Percentiles rank a stretch among this genome's conserved stretches.
phyloP scores from a whole-genome alignment of 2,329 filamentous ascomycete genomes.

The Blastomyces parvus region DNA sequence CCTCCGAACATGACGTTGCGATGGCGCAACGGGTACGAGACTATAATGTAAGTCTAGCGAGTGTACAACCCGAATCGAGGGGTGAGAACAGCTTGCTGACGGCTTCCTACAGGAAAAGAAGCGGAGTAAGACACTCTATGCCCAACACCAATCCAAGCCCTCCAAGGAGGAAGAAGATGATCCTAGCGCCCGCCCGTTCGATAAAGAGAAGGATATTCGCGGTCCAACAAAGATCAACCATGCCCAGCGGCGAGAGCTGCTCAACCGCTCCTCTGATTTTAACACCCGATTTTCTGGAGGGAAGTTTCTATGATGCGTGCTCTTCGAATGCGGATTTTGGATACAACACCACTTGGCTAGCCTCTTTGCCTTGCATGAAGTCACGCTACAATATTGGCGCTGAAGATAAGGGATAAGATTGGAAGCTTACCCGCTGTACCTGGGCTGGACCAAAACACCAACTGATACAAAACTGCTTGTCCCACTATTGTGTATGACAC shows the following conservation, averaged over 20 bases:
- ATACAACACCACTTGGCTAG: background rate
- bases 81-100: background rate
- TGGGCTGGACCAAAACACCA: background rate
- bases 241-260: slow-evolving; percentile 65
- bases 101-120: slow-evolving; percentile 13
- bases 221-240: slow-evolving; percentile 61
- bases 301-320: slow-evolving; percentile 38
- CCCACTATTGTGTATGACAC: background rate
- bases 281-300: slow-evolving; percentile 72
- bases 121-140: slow-evolving; percentile 15
- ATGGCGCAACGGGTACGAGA: slow-evolving; percentile 15
- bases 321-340: background rate
- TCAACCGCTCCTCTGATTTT: slow-evolving; percentile 72
- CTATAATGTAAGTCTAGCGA: slow-evolving; percentile 17
- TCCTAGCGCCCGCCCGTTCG: slow-evolving; percentile 79
- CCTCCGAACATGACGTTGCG: slow-evolving; percentile 9
- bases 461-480: background rate
- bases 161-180: slow-evolving; percentile 71
- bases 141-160: slow-evolving; percentile 20
- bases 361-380: background rate
- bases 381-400: background rate
- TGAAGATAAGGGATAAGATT: background rate
- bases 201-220: slow-evolving; percentile 89
- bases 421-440: background rate
- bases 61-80: background rate